Conservation (phyloP, 2,329 filamentous ascomycete species). For the Cephalotrichum gorgonifer region DNA sequence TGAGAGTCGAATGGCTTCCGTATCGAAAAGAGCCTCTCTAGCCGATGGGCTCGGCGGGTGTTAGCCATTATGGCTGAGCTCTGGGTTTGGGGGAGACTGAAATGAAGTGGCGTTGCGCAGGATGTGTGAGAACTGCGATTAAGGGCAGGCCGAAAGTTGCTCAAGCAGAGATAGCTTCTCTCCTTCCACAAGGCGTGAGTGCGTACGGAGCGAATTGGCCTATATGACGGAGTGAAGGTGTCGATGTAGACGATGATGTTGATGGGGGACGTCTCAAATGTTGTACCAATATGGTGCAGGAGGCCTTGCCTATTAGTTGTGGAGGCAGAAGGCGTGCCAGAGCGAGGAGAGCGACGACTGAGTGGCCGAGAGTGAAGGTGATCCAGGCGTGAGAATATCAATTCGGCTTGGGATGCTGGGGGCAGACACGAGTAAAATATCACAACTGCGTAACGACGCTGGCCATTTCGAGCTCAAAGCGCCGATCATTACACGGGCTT, state of each 20-base stretch:
- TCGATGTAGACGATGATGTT: not conserved
- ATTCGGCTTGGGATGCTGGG: not conserved
- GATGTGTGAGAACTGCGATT: not conserved
- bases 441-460: not conserved
- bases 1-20: not conserved
- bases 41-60: slow-evolving; percentile 1
- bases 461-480: not conserved
- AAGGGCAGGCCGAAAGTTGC: not conserved
- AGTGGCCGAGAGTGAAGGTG: not conserved
- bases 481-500: not conserved
- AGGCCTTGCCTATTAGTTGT: not conserved
- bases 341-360: not conserved
- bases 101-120: not conserved
- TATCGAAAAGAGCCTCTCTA: slow-evolving; percentile 32
- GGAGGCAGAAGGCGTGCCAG: not conserved
- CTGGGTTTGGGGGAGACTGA: not conserved
- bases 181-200: not conserved
- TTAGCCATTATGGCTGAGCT: not conserved
- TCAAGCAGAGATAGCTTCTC: not conserved
- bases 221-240: not conserved
- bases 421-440: not conserved
- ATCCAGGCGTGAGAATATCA: not conserved
- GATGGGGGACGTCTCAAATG: not conserved
- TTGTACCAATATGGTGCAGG: not conserved
- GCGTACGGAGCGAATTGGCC: not conserved